These are phyloP conservation scores for Wakefieldia striispora DNA, from an alignment of 768 basidiomycete species.

Conservation along the genomic window DNA sequence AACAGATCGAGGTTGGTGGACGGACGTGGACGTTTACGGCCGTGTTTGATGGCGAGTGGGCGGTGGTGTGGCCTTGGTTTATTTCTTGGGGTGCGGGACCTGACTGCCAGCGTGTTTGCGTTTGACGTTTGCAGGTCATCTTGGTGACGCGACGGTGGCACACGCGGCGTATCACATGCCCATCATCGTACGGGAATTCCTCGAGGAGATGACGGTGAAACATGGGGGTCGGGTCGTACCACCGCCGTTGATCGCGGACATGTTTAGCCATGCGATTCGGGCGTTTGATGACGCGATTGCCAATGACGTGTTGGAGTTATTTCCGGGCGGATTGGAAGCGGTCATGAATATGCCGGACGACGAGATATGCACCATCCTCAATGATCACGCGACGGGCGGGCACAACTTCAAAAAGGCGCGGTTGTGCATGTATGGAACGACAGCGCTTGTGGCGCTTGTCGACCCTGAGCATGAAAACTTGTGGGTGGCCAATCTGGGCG, in stretches of 20 bases:
- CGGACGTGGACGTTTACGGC: slow-evolving; percentile 63
- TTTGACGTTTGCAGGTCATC: slow-evolving; percentile 49
- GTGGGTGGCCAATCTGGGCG: slow-evolving; percentile 80
- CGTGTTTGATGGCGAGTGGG: slow-evolving; percentile 62
- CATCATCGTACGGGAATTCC: slow-evolving; percentile 60
- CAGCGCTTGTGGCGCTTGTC: slow-evolving; percentile 68
- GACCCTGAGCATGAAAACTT: slow-evolving; percentile 67
- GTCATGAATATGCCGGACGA: slow-evolving; percentile 52
- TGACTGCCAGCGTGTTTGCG: slow-evolving; percentile 4
- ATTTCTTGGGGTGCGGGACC: background rate
- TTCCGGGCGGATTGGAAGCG: slow-evolving; percentile 51
- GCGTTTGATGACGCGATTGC: slow-evolving; percentile 69
- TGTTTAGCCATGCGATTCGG: slow-evolving; percentile 55
- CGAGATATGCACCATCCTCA: slow-evolving; percentile 57
- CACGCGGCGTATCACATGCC: slow-evolving; percentile 68
- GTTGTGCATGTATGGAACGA: slow-evolving; percentile 78
- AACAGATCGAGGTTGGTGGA: slow-evolving; percentile 53
- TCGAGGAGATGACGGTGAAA: slow-evolving; percentile 41
- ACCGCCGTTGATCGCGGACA: slow-evolving; percentile 51
- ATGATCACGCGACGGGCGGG: slow-evolving; percentile 58
- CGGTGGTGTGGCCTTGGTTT: background rate
- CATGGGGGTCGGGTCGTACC: slow-evolving; percentile 39
- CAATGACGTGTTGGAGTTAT: slow-evolving; percentile 60
- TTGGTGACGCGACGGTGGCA: slow-evolving; percentile 67
- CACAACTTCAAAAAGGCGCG: slow-evolving; percentile 63